A percentile compares a stretch with the other conserved stretches of the same genome.
Evolutionary conservation across 2,329 filamentous ascomycete genomes (phyloP).

Genomic region (Aspergillus oerlinghausenensis): DNA sequence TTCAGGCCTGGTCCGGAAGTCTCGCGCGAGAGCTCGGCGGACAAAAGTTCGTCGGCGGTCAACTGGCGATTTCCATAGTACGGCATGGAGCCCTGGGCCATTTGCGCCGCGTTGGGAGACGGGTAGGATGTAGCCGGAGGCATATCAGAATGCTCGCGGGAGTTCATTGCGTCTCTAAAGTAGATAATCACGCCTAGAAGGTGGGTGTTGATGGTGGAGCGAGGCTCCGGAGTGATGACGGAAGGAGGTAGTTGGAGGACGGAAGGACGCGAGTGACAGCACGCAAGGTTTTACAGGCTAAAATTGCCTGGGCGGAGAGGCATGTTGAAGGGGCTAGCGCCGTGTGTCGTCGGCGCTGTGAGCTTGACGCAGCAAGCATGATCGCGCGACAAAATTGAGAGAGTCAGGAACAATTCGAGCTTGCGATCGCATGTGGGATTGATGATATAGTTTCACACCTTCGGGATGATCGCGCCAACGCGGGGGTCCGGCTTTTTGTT

Average conservation of each 20-base stretch:
- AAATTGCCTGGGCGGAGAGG: conserved; percentile 30
- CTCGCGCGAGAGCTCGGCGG: conserved; percentile 45
- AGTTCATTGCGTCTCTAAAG: conserved; percentile 30
- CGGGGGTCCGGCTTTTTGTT: conserved; percentile 39
- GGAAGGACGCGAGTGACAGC: conserved; percentile 26
- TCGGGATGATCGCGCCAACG: conserved; percentile 28
- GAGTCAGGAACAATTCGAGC: conserved; percentile 9
- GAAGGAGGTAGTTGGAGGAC: conserved; percentile 20
- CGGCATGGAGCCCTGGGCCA: conserved; percentile 40
- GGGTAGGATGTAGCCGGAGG: conserved; percentile 42
- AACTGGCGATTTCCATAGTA: conserved; percentile 43
- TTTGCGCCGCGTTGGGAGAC: conserved; percentile 42
- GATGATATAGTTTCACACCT: conserved; percentile 26
- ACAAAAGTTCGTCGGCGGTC: conserved; percentile 45
- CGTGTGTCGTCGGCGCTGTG: conserved; percentile 25
- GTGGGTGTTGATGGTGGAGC: conserved; percentile 25
- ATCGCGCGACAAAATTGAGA: conserved; percentile 19
- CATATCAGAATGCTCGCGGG: conserved; percentile 41
- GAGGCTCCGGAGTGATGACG: conserved; percentile 28
- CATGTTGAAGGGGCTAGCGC: conserved; percentile 35
- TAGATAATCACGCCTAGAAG: conserved; percentile 7
- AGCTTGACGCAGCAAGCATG: conserved; percentile 31
- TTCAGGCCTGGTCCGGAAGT: conserved; percentile 42
- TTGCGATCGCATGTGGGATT: conserved; percentile 12
- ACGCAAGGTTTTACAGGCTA: conserved; percentile 35